Evolutionary conservation across 352 stramenopile species (phyloP).

Genomic region (Phytophthora chlamydospora): DNA sequence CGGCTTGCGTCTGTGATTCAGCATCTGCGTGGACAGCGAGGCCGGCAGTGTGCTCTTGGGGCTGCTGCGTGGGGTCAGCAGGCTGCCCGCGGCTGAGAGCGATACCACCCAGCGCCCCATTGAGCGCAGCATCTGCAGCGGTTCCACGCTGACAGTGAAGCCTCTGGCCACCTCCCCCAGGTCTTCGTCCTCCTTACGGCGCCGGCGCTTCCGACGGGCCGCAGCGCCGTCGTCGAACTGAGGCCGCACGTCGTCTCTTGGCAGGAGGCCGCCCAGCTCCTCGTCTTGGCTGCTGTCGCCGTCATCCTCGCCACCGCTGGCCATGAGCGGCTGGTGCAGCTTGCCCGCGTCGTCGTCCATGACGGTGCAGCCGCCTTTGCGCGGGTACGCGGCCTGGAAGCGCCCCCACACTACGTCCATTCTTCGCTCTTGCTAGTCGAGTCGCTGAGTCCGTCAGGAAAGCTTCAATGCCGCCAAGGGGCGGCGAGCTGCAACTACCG

Average conservation of each 20-base stretch:
- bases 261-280: conserved; percentile 29
- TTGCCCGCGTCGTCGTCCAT: conserved; percentile 45
- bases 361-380: conserved; percentile 21
- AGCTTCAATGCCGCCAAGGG: conserved; percentile 24
- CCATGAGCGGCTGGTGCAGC: conserved; percentile 45
- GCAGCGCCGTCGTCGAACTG: conserved; percentile 31
- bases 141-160: conserved; percentile 35
- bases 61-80: conserved; percentile 18
- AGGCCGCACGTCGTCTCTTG: conserved; percentile 12
- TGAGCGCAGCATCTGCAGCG: conserved; percentile 35
- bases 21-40: conserved; percentile 31
- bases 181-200: conserved; percentile 52
- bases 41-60: conserved; percentile 21
- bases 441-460: conserved; percentile 6
- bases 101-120: conserved; percentile 38
- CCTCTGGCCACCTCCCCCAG: conserved; percentile 36
- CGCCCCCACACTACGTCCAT: conserved; percentile 37
- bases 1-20: conserved; percentile 18
- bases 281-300: conserved; percentile 21
- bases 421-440: conserved; percentile 17
- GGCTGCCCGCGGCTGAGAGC: conserved; percentile 26
- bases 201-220: conserved; percentile 34
- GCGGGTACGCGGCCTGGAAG: conserved; percentile 28
- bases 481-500: not conserved
- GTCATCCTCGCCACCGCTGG: conserved; percentile 30